Evolutionary conservation across 306 rosid species (phyloP).

Genomic region (Dalbergia cochinchinensis): DNA sequence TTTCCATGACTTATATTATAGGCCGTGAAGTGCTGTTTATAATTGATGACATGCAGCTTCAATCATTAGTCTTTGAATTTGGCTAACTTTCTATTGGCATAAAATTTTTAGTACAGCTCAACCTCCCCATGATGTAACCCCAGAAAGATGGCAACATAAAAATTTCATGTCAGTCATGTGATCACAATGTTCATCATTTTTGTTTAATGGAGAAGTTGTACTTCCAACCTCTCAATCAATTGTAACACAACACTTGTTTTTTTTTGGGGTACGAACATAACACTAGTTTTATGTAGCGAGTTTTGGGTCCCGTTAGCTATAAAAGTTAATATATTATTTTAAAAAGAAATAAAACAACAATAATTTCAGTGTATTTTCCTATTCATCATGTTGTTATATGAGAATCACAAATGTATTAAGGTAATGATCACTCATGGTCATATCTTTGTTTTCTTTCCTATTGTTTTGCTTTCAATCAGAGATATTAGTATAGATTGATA

Average conservation of each 20-base stretch:
- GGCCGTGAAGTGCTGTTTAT: not conserved
- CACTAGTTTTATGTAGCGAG: not conserved
- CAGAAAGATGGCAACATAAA: not conserved
- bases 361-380: not conserved
- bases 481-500: too few relatives aligned
- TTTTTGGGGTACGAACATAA: not conserved
- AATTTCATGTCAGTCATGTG: not conserved
- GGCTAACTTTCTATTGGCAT: not conserved
- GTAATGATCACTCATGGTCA: too few relatives aligned
- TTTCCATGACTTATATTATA: constrained; percentile 6
- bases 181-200: not conserved
- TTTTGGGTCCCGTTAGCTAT: not conserved
- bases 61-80: not conserved
- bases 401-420: not conserved
- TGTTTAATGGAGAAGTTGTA: not conserved
- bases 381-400: not conserved
- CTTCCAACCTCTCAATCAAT: not conserved
- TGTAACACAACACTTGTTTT: not conserved
- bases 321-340: not conserved
- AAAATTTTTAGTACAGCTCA: not conserved
- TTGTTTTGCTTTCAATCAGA: constrained; percentile 1
- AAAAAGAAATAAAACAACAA: not conserved
- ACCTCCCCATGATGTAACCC: not conserved
- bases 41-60: constrained; percentile 7
- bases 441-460: not conserved